Base-by-base conservation (phyloP, 2,329 filamentous ascomycete genomes). In the Ophiostoma montium region DNA sequence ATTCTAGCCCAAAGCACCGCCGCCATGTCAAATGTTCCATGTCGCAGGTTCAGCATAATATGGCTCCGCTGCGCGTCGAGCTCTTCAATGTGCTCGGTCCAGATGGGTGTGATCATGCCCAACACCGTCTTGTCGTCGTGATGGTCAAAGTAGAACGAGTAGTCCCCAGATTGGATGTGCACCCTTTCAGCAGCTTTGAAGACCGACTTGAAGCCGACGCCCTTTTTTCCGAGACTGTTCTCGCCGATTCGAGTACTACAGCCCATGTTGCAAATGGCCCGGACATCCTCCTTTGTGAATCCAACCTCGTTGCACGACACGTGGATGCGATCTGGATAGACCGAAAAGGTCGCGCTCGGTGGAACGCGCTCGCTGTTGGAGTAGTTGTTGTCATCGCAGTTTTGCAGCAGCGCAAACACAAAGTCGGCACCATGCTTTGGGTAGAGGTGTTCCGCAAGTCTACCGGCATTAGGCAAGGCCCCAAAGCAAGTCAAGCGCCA, bases 381-480 rank as follows among this genome's bases (percentile, higher is more conserved):
- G 53, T 68, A 75, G 11, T 50, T 49, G 50, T 74, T 74, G 56
- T 75, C 71, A 41, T 77, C 73, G 5, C 71, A 70, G 55, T 76
- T 77, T 52, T 75, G 72, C 0, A 76, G 63, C 1, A 77, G 56
- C 56, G 76, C 72, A 32, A 73, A 70, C 1, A 76, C 58, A 53
- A 75, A 76, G 31, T 69, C 64, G 0, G 68, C 63, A 6, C 65
- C n/a, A n/a, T 61, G 44, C 61, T 69, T 0, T 62, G 58, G n/a
- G 52, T 71, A 70, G 0, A 43, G 41, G 27, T 70, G 65, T 35
- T 61, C 62, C 1, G 66, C 64, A n/a, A 71, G 52, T 12, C 69
- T 71, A 39, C 5, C 19, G 33, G 9, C 16, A 32, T 27, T 18
- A 45, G 41, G 18, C 9, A 44, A 44, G 32, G 21, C n/a, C 31